Percentiles rank a stretch among this genome's conserved stretches.
These are phyloP conservation scores for Tubosaeta sp. DNA, from an alignment of 768 basidiomycete species.

Conservation along the genomic window DNA sequence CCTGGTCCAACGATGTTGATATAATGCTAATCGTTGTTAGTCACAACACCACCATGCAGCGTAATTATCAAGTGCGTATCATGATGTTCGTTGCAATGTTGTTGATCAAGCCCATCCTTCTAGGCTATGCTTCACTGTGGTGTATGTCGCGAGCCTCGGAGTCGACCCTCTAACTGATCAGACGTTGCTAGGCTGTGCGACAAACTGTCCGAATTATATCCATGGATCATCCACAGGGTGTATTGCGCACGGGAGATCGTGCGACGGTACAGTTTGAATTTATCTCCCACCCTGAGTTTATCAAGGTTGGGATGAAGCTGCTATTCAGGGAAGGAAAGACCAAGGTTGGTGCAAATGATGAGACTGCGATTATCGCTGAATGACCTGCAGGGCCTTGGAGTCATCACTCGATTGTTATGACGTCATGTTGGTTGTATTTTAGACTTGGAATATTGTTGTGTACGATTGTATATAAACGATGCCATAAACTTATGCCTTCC, in stretches of 20 bases:
- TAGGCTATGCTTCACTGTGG: conserved; percentile 94
- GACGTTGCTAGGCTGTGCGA: conserved; percentile 62
- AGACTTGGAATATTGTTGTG: conserved; percentile 23
- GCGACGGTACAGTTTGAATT: conserved; percentile 95
- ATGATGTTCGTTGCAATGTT: not conserved
- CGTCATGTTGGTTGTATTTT: conserved; percentile 10
- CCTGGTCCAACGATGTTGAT: conserved; percentile 1
- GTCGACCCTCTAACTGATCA: not conserved
- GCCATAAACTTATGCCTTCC: conserved; percentile 19
- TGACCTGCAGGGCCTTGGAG: conserved; percentile 60
- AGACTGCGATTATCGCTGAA: conserved; percentile 7
- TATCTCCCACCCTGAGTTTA: conserved; percentile 84
- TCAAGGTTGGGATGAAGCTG: conserved; percentile 91
- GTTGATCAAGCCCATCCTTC: not conserved
- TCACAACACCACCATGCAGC: conserved; percentile 90
- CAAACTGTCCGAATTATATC: conserved; percentile 90
- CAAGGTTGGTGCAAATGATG: conserved; percentile 50
- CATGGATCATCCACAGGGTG: conserved; percentile 85
- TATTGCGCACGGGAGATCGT: conserved; percentile 91
- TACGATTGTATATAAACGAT: not conserved
- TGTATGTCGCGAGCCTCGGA: conserved; percentile 37
- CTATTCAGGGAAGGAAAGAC: conserved; percentile 95
- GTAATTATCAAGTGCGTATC: conserved; percentile 76
- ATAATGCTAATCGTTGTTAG: conserved; percentile 33
- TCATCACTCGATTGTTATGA: conserved; percentile 64